phyloP scores from a whole-genome alignment of 1,139 yeast genomes.

The Trichomonascaceae sp. region DNA sequence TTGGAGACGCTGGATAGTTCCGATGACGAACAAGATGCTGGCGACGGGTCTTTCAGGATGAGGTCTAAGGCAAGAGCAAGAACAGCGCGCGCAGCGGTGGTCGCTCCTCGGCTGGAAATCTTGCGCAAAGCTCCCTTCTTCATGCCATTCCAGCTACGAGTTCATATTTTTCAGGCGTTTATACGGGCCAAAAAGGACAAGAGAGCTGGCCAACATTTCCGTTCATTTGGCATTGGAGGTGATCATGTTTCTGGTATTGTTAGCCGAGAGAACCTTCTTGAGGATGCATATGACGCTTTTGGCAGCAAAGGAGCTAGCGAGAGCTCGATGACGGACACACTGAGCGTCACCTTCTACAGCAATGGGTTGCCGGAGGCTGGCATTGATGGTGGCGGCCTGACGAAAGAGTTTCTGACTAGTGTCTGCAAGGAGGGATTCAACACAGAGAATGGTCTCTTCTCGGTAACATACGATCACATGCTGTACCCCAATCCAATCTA shows the following conservation, averaged over 20 bases:
- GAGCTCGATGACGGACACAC: slow-evolving; percentile 42
- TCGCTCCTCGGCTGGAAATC: slow-evolving; percentile 31
- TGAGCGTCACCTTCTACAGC: slow-evolving; percentile 57
- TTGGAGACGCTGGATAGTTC: slow-evolving; percentile 1
- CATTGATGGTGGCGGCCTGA: slow-evolving; percentile 93
- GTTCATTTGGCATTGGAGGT: neutral
- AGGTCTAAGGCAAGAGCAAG: too few species aligned
- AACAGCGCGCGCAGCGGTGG: neutral
- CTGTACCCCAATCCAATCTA: slow-evolving; percentile 64
- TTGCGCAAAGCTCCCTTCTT: slow-evolving; percentile 64
- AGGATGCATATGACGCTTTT: slow-evolving; percentile 60
- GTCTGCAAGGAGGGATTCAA: slow-evolving; percentile 59
- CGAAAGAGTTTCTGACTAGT: slow-evolving; percentile 77
- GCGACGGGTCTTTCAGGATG: slow-evolving; percentile 1
- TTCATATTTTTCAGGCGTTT: slow-evolving; percentile 38
- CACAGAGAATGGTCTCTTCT: slow-evolving; percentile 34
- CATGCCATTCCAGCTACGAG: slow-evolving; percentile 62
- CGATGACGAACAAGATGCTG: slow-evolving; percentile 10
- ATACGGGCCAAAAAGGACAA: slow-evolving; percentile 10
- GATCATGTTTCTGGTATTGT: slow-evolving; percentile 35
- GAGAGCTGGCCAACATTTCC: too few species aligned
- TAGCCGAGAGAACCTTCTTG: slow-evolving; percentile 53
- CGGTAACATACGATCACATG: slow-evolving; percentile 43
- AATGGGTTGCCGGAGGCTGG: slow-evolving; percentile 76
- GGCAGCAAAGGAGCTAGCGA: slow-evolving; percentile 20